Percentiles rank a stretch among this genome's conserved stretches.
Conservation (phyloP, 495 filamentous ascomycete species). For the Sabuloglossum arenarium region DNA sequence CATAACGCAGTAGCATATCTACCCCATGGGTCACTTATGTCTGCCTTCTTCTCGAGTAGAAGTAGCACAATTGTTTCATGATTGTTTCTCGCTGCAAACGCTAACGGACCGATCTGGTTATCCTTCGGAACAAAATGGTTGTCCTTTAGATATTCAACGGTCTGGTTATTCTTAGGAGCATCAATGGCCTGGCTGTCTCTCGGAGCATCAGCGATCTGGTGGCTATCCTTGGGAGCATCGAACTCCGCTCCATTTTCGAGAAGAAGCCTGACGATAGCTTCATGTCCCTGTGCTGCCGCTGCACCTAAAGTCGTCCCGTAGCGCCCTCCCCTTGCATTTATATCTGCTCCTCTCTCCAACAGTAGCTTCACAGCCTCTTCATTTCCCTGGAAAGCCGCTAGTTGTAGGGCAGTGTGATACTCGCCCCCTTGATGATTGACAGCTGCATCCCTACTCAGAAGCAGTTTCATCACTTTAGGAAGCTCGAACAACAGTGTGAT, state of each 20-base stretch:
- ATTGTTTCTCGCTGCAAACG: neutral
- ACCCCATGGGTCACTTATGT: neutral
- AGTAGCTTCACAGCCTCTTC: neutral
- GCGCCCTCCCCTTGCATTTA: constrained; percentile 5
- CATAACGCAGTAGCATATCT: neutral
- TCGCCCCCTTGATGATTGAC: neutral
- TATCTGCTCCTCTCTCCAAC: neutral
- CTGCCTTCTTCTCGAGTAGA: neutral
- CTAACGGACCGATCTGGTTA: neutral
- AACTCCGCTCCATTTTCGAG: neutral
- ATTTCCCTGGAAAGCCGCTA: neutral
- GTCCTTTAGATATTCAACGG: too few species aligned
- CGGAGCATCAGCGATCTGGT: too few species aligned
- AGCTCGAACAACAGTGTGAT: neutral
- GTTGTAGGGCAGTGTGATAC: neutral
- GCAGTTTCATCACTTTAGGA: neutral
- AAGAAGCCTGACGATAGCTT: neutral
- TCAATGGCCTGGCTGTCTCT: too few species aligned
- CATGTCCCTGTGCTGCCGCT: neutral
- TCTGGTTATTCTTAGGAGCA: too few species aligned
- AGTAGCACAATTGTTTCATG: constrained; percentile 4
- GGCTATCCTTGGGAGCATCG: neutral
- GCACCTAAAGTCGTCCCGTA: constrained; percentile 10
- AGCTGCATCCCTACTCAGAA: neutral
- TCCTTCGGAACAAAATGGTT: too few species aligned